Evolutionary conservation across 1,284 basidiomycete genomes (phyloP).

Genomic region (Wolfiporia cocos): DNA sequence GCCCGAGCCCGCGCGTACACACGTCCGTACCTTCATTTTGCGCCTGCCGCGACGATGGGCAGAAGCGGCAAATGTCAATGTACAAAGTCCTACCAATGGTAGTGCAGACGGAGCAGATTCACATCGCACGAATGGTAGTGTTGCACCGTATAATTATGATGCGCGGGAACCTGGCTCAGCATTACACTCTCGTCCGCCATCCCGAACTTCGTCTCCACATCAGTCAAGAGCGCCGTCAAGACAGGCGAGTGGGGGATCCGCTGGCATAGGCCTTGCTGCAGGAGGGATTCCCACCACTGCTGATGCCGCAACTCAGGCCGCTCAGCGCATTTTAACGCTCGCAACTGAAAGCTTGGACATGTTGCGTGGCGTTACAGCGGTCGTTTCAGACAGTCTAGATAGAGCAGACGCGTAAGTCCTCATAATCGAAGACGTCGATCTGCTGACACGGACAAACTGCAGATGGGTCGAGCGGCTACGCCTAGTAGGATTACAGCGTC

Average conservation of each 20-base stretch:
- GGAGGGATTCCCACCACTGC: constrained; percentile 35
- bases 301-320: constrained; percentile 60
- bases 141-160: constrained; percentile 24
- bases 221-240: constrained; percentile 20
- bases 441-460: too few relatives aligned
- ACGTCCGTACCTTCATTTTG: constrained; percentile 79
- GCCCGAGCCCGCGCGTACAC: constrained; percentile 75
- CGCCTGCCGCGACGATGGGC: constrained; percentile 81
- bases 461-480: constrained; percentile 80
- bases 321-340: constrained; percentile 76
- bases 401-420: constrained; percentile 76
- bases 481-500: constrained; percentile 68
- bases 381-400: constrained; percentile 85
- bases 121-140: constrained; percentile 13
- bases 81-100: constrained; percentile 6
- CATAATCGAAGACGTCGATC: neutral
- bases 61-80: constrained; percentile 20
- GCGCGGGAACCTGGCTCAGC: constrained; percentile 24
- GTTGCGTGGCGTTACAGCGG: constrained; percentile 80
- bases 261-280: neutral
- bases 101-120: constrained; percentile 10
- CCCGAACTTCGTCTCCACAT: constrained; percentile 24
- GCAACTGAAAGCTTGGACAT: constrained; percentile 91
- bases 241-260: constrained; percentile 16
- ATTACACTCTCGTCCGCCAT: constrained; percentile 26